Evolutionary conservation across 768 basidiomycete species (phyloP), one percentile per base, ranked within the genome.

Genomic region (Auricularia sp.): DNA sequence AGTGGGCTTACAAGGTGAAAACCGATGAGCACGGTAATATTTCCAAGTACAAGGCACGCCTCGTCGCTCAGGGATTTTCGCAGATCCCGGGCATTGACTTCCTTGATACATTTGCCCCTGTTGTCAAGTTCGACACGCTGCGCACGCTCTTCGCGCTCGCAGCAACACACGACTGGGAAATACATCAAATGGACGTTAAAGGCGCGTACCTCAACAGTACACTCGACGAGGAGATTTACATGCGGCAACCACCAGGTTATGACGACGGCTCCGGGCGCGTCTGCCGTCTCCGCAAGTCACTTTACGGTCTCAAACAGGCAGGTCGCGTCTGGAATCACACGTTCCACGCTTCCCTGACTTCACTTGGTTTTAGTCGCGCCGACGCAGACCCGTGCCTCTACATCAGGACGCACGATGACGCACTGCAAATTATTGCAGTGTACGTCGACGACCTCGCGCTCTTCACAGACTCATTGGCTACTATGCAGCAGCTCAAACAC

Each of bases 11-110:
- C 65, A 66, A 63, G 1, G 37, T 68, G 2, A 79, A 77, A 65
- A 34, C 64, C n/a, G 69, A 76, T 63, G 63, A 62, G 8, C 37
- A 69, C 36, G 76, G 74, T 4, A 61, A 65, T 11, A 65, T 71
- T 0, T 65, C 69, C 0, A 64, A 73, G 14, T 73, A 73, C 66
- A 82, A 82, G 66, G 77, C 75, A 0, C 71, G 75, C 0, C 73
- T 77, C 33, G 78, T 84, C 0, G 75, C 78, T 34, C 73, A 77
- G 63, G 81, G 82, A 0, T 80, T 73, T 67, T 67, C 77, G 29
- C 79, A 80, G 62, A 68, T 77, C 0, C 76, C 70, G 29, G 80
- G 82, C 10, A 47, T 73, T 18, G 72, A 75, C 54, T 75, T 67
- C 65, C 62, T 56, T 8, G 67, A 75, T 18, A 74, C 65, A 3